These are phyloP conservation scores for Globisporangium nunn DNA, from an alignment of 352 stramenopile species.

Conservation along the genomic window DNA sequence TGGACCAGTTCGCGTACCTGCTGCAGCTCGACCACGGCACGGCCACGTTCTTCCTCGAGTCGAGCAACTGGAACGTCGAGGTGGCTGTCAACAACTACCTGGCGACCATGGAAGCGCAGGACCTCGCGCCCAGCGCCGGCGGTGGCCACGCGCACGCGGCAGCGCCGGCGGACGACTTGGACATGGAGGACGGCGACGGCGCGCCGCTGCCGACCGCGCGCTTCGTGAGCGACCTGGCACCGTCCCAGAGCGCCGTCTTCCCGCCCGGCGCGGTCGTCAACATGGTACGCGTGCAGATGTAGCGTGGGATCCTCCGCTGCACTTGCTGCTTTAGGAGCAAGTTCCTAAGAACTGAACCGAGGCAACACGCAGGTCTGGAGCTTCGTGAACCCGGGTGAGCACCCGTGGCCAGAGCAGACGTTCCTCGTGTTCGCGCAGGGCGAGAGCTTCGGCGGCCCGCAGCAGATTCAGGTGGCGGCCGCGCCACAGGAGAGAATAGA, in stretches of 20 bases:
- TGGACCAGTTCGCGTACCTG: slow-evolving; percentile 78
- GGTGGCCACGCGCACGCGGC: not conserved
- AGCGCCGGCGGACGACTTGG: slow-evolving; percentile 23
- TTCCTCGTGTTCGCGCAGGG: slow-evolving; percentile 61
- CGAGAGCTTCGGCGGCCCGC: slow-evolving; percentile 45
- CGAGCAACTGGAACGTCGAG: slow-evolving; percentile 87
- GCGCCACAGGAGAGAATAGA: slow-evolving; percentile 52
- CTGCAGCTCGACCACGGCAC: slow-evolving; percentile 62
- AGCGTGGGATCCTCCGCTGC: too few species aligned
- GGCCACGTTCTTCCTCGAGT: slow-evolving; percentile 82
- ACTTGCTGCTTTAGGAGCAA: too few species aligned
- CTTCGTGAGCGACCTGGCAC: slow-evolving; percentile 65
- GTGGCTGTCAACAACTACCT: slow-evolving; percentile 81
- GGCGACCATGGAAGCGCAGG: slow-evolving; percentile 33
- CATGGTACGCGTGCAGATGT: slow-evolving; percentile 31
- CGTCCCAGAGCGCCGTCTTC: slow-evolving; percentile 47
- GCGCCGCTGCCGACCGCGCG: slow-evolving; percentile 27
- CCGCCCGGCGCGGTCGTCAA: slow-evolving; percentile 36
- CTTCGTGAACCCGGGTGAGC: slow-evolving; percentile 62
- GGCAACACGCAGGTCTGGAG: slow-evolving; percentile 43
- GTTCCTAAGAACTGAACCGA: too few species aligned
- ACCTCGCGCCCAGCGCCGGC: not conserved
- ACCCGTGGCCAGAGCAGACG: slow-evolving; percentile 53
- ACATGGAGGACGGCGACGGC: slow-evolving; percentile 47
- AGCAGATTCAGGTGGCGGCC: slow-evolving; percentile 43